phyloP scores from a whole-genome alignment of 2,329 filamentous ascomycete genomes.

The Arthrobotrys iridis region DNA sequence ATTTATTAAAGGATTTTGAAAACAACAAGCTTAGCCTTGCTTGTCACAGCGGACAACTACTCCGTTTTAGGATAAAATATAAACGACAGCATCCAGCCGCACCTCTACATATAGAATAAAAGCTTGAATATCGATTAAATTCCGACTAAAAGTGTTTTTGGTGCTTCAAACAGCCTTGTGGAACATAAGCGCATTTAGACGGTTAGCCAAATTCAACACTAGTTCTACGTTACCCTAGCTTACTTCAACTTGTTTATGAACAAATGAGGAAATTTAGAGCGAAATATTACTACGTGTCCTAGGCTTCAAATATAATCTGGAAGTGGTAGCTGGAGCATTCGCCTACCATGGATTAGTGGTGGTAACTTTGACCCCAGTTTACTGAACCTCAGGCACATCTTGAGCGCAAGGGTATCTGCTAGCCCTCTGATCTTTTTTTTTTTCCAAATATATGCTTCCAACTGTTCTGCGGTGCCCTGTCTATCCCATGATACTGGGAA shows the following conservation, averaged over 20 bases:
- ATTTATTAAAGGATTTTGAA: no score
- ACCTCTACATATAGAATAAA: neutral
- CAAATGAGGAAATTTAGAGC: neutral
- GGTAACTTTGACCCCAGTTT: neutral
- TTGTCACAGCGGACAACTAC: neutral
- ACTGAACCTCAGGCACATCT: neutral
- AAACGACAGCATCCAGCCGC: neutral
- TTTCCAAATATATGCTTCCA: neutral
- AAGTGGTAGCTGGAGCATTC: no score
- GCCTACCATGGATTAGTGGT: neutral
- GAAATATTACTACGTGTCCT: neutral
- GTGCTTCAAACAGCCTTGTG: neutral
- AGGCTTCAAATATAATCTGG: no score
- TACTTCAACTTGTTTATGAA: neutral
- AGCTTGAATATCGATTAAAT: neutral
- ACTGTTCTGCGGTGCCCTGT: neutral
- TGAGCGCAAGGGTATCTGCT: neutral
- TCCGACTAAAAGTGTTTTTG: no score
- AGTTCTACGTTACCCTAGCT: neutral
- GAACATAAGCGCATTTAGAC: neutral
- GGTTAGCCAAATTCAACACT: neutral
- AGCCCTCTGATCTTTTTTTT: neutral
- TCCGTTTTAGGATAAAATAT: conserved; percentile 22
- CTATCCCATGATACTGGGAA: neutral
- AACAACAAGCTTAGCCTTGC: neutral